Evolutionary conservation across 2,329 filamentous ascomycete genomes (phyloP).

Genomic region (Arachnopeziza araneosa): DNA sequence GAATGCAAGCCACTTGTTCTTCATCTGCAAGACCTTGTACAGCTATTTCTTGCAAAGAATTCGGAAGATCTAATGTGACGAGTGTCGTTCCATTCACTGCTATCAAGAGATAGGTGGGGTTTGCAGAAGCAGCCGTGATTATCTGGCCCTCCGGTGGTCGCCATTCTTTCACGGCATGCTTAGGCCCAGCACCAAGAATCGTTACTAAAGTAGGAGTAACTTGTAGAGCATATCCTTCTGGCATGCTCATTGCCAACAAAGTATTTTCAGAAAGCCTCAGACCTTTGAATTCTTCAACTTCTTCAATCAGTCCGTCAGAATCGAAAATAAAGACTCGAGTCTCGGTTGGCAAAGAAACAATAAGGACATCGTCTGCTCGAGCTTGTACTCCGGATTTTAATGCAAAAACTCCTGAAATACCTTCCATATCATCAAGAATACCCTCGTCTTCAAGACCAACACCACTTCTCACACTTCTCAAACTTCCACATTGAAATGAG

Average conservation of each 20-base stretch:
- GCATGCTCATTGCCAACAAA: conserved; percentile 62
- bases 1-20: conserved; percentile 81
- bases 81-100: conserved; percentile 71
- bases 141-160: conserved; percentile 40
- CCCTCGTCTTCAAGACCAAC: conserved; percentile 88
- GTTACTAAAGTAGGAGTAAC: conserved; percentile 61
- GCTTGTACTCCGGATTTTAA: conserved; percentile 48
- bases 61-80: conserved; percentile 59
- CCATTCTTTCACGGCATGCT: conserved; percentile 53
- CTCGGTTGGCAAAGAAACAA: conserved; percentile 77
- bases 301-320: conserved; percentile 72
- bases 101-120: conserved; percentile 62
- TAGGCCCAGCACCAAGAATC: conserved; percentile 57
- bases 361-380: conserved; percentile 59
- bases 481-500: conserved; percentile 78
- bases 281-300: conserved; percentile 70
- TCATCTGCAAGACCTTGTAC: conserved; percentile 56
- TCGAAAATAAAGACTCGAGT: conserved; percentile 79
- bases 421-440: conserved; percentile 70
- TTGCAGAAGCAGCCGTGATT: conserved; percentile 77
- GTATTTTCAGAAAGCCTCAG: conserved; percentile 67
- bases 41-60: conserved; percentile 51
- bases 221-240: conserved; percentile 63
- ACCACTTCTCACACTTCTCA: conserved; percentile 87
- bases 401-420: conserved; percentile 68